A percentile compares a stretch with the other conserved stretches of the same genome.
These are phyloP conservation scores for Xerocomus minutiporus DNA, from an alignment of 1,284 basidiomycete species.

Conservation along the genomic window DNA sequence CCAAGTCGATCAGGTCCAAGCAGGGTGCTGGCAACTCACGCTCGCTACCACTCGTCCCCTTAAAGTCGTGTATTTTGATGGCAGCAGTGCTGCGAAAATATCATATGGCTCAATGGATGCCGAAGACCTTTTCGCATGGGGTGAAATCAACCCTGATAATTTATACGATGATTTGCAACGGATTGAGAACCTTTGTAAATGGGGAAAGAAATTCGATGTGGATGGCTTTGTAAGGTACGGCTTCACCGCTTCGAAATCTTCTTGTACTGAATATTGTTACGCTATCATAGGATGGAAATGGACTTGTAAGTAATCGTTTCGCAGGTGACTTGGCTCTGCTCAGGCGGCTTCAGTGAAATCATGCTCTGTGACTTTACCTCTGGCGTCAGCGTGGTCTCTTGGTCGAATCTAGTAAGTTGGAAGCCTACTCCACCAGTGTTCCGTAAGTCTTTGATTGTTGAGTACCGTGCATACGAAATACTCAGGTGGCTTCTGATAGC, in stretches of 20 bases:
- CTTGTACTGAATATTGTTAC: not conserved
- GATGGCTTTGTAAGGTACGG: conserved; percentile 36
- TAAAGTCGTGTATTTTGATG: conserved; percentile 41
- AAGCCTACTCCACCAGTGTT: too few relatives aligned
- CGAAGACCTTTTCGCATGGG: conserved; percentile 40
- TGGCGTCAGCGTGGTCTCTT: conserved; percentile 38
- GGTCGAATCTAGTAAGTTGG: conserved; percentile 19
- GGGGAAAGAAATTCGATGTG: conserved; percentile 32
- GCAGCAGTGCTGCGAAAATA: conserved; percentile 37
- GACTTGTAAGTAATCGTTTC: conserved; percentile 38
- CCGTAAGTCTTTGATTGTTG: not conserved
- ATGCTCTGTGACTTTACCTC: conserved; percentile 47
- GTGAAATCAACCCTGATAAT: conserved; percentile 21
- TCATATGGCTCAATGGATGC: conserved; percentile 36
- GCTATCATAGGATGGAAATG: conserved; percentile 39
- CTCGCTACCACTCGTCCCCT: conserved; percentile 33
- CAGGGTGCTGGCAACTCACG: conserved; percentile 36
- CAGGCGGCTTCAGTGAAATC: conserved; percentile 37
- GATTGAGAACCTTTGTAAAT: conserved; percentile 33
- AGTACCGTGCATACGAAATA: not conserved
- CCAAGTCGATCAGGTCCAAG: not conserved
- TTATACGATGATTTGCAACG: conserved; percentile 25
- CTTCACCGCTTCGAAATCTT: not conserved
- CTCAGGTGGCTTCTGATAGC: not conserved
- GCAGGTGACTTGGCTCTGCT: not conserved